Base-by-base conservation (phyloP, 345 rosid species). In the Camelina neglecta region DNA sequence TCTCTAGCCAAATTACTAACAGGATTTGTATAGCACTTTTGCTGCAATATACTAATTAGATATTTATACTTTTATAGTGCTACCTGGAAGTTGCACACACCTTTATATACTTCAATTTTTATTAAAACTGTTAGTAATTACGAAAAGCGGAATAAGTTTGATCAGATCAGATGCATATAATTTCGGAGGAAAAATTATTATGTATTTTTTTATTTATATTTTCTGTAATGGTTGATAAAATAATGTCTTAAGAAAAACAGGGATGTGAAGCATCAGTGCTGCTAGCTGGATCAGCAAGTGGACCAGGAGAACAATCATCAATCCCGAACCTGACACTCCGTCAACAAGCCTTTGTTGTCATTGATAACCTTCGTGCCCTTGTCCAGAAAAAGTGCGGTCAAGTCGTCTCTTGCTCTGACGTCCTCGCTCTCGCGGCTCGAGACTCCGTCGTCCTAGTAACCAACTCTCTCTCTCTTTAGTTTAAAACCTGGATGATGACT, bases 261-360 rank as follows among this genome's bases (percentile, higher is more conserved):
- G 98, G 96, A 16, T 91, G 97, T 56, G 98, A 91, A 76, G 97
- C 71, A 2, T 93, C 98, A 1, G 97, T 91, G 69, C 51, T 93
- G 81, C 86, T 93, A 23, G 90, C 78, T 31, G 96, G 97, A 56
- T 88, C 98, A 16, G 84, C 93, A 0, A 84, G 86, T 76, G 96
- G 93, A 50, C 97, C 98, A 15, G 75, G 96, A 23, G 97, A 93
- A 84, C 89, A 93, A 70, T 83, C 85, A 0, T 83, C 97, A 8
- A 77, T 76, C 6, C 97, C 98, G 2, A 86, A 86, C 60, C 76
- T 82, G 50, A 84, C 77, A 36, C 72, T 86, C 4, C 71, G 87
- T 15, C 65, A 75, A 31, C 47, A 63, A 62, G 84, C 87, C 33
- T 84, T 84, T 61, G 72, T 74, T 39, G 75, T 86, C 75, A 71